Evolutionary conservation across 306 rosid genomes (phyloP).

Genomic region (Prunus fruticosa): DNA sequence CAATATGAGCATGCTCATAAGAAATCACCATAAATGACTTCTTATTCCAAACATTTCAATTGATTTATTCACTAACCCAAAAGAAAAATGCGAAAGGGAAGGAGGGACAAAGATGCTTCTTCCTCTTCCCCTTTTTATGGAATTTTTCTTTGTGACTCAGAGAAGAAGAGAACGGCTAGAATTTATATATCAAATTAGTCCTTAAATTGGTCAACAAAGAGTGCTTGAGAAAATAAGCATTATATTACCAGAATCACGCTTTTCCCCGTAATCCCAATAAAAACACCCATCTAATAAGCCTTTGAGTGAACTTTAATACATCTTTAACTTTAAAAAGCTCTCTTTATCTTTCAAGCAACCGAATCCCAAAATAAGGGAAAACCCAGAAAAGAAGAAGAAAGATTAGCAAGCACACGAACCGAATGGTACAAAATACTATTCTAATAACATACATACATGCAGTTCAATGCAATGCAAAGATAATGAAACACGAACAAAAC

Average conservation of each 20-base stretch:
- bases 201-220: neutral
- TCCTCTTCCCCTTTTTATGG: no score
- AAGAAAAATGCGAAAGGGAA: no score
- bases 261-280: neutral
- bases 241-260: neutral
- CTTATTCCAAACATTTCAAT: rapidly evolving
- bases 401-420: no score
- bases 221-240: neutral
- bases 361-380: neutral
- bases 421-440: no score
- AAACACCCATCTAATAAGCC: neutral
- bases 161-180: no score
- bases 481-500: neutral
- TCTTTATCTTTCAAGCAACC: neutral
- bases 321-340: neutral
- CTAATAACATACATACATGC: neutral
- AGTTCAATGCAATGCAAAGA: neutral
- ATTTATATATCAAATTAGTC: neutral
- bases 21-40: no score
- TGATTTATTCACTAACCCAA: no score
- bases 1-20: no score
- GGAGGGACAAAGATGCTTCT: no score
- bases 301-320: neutral
- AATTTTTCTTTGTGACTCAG: no score
- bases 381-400: no score